Evolutionary conservation across 108 stramenopile species (phyloP), one percentile per base, ranked within the genome.

Genomic region (Discostella stelligeroides): DNA sequence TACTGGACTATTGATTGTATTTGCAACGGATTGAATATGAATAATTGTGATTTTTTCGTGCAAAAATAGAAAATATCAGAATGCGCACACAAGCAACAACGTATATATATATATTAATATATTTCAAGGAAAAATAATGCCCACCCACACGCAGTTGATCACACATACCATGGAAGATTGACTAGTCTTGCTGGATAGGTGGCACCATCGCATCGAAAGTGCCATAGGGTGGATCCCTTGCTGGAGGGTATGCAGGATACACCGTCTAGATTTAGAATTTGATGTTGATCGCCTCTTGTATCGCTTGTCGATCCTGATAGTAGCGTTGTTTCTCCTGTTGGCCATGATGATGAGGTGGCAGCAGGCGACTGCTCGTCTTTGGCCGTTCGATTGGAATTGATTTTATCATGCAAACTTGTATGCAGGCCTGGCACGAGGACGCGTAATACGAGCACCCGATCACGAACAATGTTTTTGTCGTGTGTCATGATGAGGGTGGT

Each of bases 121-220:
- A 24, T 24, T 24, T 11, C n/a, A n/a, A n/a, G n/a, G n/a, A n/a
- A n/a, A n/a, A n/a, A n/a, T n/a, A 53, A 29, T 55, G 15, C 27
- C 28, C 9, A 29, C 11, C 7, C 23, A 55, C 30, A 42, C 25
- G 17, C 24, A 6, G n/a, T n/a, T 9, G 24, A 24, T 21, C 3
- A 40, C 6, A 64, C 63, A 57, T 42, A 64, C 72, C 93, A 95
- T n/a, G 96, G 96, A 12, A 97, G 72, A 76, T 97, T 95, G 45
- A 95, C 94, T 17, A 97, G 66, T 46, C 91, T 85, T 25, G 96
- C 96, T 37, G 96, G 95, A 82, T 94, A 96, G 1, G 84, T 86
- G 6, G 92, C 92, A 0, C 92, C 94, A 72, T 93, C 89, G 66
- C 92, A 93, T 72, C 73, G 84, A 73, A 94, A 94, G 66, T 89